These are phyloP conservation scores for Aspergillus affinis DNA, from an alignment of 495 filamentous ascomycete species.

Conservation along the genomic window DNA sequence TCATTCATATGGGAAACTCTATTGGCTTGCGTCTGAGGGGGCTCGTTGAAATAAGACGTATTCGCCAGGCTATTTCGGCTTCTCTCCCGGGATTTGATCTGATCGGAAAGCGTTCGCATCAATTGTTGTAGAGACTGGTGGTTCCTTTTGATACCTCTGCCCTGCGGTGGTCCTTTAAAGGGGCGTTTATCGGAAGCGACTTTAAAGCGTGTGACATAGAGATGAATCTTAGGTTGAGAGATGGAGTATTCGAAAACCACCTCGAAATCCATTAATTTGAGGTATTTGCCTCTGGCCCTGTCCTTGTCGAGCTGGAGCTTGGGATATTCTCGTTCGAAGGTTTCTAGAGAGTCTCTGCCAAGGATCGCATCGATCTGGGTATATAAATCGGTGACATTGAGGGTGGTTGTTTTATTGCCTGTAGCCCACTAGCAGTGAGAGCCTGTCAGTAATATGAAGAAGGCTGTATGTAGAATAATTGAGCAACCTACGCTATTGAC, in stretches of 20 bases:
- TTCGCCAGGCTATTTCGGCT: not conserved
- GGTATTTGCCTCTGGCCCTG: constrained; percentile 26
- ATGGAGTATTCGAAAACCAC: constrained; percentile 36
- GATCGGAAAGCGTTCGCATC: constrained; percentile 13
- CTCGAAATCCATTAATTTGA: constrained; percentile 41
- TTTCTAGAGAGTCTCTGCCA: constrained; percentile 22
- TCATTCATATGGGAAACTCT: not conserved
- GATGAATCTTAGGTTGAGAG: constrained; percentile 25
- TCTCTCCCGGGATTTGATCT: constrained; percentile 5
- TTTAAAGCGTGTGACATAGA: constrained; percentile 38
- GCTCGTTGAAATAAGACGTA: constrained; percentile 2
- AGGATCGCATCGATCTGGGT: constrained; percentile 42
- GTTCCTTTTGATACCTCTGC: constrained; percentile 23
- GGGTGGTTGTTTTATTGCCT: constrained; percentile 13
- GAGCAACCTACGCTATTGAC: constrained; percentile 25
- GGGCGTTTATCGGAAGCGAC: constrained; percentile 29
- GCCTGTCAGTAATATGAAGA: constrained; percentile 1
- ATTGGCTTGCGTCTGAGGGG: not conserved
- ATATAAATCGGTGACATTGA: constrained; percentile 38
- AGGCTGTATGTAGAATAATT: not conserved
- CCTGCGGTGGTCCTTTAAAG: constrained; percentile 24
- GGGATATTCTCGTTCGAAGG: constrained; percentile 15
- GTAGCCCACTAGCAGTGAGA: constrained; percentile 24
- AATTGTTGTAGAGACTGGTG: constrained; percentile 12
- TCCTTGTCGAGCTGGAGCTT: constrained; percentile 20